These are phyloP conservation scores for Mucor plumbeus DNA, from an alignment of 371 early-diverging fungal genomes.

Conservation along the genomic window DNA sequence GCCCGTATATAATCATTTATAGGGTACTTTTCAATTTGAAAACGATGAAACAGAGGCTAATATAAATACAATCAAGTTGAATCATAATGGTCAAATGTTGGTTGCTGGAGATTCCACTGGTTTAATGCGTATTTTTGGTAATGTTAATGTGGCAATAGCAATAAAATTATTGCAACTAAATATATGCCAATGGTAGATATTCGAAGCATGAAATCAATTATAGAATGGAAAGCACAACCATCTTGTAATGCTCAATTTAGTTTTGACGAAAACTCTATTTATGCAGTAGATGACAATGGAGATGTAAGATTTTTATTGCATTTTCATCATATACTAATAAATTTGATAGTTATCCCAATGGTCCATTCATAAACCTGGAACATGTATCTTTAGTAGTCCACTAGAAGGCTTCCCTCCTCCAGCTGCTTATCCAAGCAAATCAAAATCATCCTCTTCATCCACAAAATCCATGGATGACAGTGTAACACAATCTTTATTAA, in stretches of 20 bases:
- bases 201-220: conserved; percentile 61
- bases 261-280: conserved; percentile 71
- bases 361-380: conserved; percentile 63
- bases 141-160: background rate
- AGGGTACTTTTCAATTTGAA: conserved; percentile 40
- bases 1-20: background rate
- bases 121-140: conserved; percentile 64
- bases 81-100: conserved; percentile 71
- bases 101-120: conserved; percentile 64
- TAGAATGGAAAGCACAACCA: conserved; percentile 60
- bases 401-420: conserved; percentile 54
- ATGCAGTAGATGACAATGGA: conserved; percentile 55
- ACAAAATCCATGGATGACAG: conserved; percentile 34
- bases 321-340: background rate
- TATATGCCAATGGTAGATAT: conserved; percentile 42
- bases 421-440: conserved; percentile 16
- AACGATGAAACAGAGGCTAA: conserved; percentile 30
- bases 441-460: conserved; percentile 20
- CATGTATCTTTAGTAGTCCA: conserved; percentile 29
- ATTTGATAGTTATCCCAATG: conserved; percentile 49
- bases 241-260: conserved; percentile 67
- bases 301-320: conserved; percentile 30
- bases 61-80: conserved; percentile 62
- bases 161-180: background rate
- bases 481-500: conserved; percentile 41